Conservation (phyloP, 78 protist genomes). For the Dictyostelium brefeldianum region DNA sequence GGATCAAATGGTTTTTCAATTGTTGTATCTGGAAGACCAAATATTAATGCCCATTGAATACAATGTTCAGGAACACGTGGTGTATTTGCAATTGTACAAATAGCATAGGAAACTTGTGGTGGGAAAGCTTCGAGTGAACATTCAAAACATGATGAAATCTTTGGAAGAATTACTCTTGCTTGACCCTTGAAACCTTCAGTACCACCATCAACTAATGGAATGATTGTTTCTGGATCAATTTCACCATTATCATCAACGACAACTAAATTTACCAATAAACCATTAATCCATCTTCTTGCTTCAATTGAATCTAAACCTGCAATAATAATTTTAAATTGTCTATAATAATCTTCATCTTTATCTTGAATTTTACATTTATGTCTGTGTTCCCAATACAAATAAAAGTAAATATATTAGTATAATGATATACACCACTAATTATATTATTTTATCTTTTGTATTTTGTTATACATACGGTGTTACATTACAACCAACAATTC, state of each 20-base stretch:
- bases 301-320: slow-evolving; percentile 98
- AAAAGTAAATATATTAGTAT: background rate
- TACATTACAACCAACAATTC: slow-evolving; percentile 93
- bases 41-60: slow-evolving; percentile 92
- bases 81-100: slow-evolving; percentile 97
- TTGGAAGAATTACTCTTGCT: slow-evolving; percentile 95
- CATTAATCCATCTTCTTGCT: slow-evolving; percentile 97
- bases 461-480: slow-evolving; percentile 83
- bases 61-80: slow-evolving; percentile 98
- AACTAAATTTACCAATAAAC: slow-evolving; percentile 86
- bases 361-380: slow-evolving; percentile 93
- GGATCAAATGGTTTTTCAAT: slow-evolving; percentile 71
- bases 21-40: slow-evolving; percentile 30
- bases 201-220: slow-evolving; percentile 98
- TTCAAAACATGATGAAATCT: slow-evolving; percentile 95
- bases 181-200: slow-evolving; percentile 99
- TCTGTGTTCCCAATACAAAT: slow-evolving; percentile 36
- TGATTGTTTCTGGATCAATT: slow-evolving; percentile 71
- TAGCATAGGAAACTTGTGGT: slow-evolving; percentile 93
- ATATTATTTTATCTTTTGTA: background rate
- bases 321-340: slow-evolving; percentile 93
- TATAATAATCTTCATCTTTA: slow-evolving; percentile 90
- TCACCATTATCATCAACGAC: slow-evolving; percentile 78
- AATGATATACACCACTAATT: background rate
- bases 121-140: slow-evolving; percentile 95